Percentiles rank a stretch among this genome's conserved stretches.
Conservation (phyloP, 164 flowering plant species). For the Stephania yunnanensis region DNA sequence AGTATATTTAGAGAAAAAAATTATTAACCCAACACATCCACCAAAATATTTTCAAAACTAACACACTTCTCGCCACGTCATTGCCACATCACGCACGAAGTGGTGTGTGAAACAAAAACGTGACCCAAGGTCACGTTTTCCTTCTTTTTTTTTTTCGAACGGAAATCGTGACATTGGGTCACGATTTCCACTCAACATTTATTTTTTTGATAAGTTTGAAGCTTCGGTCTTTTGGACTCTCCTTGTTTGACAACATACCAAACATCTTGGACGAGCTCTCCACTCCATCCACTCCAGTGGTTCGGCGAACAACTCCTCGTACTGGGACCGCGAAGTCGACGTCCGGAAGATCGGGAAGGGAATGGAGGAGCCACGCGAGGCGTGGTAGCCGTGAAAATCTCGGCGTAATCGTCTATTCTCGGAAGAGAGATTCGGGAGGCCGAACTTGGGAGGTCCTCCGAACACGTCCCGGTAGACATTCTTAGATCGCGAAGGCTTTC, state of each 20-base stretch:
- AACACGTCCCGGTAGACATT: slow-evolving; percentile 66
- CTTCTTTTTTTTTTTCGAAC: too few relatives aligned
- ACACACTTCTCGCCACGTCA: too few relatives aligned
- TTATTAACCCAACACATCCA: too few relatives aligned
- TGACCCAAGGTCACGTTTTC: too few relatives aligned
- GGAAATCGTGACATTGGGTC: too few relatives aligned
- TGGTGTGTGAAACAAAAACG: too few relatives aligned
- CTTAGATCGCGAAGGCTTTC: slow-evolving; percentile 23
- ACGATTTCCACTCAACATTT: too few relatives aligned
- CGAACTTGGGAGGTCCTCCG: slow-evolving; percentile 62
- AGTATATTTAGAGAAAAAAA: too few relatives aligned
- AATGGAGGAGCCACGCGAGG: slow-evolving; percentile 51
- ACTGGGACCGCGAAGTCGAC: slow-evolving; percentile 30
- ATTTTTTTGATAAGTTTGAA: too few relatives aligned
- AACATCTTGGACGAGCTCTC: slow-evolving; percentile 16
- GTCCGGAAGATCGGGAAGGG: slow-evolving; percentile 55
- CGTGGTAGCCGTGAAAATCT: slow-evolving; percentile 67
- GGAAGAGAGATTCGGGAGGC: slow-evolving; percentile 46
- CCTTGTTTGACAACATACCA: slow-evolving; percentile 17
- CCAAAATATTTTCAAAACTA: too few relatives aligned
- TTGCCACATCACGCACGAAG: too few relatives aligned
- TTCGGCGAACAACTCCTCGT: slow-evolving; percentile 37
- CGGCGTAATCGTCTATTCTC: slow-evolving; percentile 70
- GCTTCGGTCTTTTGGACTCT: too few relatives aligned
- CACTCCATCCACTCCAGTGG: slow-evolving; percentile 1